Evolutionary conservation across 2,329 filamentous ascomycete genomes (phyloP), one percentile per base, ranked within the genome.

Genomic region (Rhynchosporium graminicola): DNA sequence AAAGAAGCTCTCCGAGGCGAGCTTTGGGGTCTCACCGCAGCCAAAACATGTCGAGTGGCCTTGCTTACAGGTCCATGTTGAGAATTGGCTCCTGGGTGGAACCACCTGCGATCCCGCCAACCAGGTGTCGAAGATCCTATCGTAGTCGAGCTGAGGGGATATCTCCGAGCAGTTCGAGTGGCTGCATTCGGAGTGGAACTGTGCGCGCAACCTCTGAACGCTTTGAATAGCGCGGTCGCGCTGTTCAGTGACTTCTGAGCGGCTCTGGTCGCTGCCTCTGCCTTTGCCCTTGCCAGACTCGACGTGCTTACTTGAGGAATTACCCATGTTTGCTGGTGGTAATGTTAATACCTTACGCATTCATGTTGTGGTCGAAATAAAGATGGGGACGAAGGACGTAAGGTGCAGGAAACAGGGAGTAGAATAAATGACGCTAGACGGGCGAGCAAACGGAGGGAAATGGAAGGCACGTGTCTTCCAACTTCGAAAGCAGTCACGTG

Each of bases 41-140:
- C 67, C 67, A 58, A 61, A 61, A 43, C 67, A 69, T 12, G 64
- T 69, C 26, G 48, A 48, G 33, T 57, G 43, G 2, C 60, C 59
- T 6, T 57, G 58, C 12, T 47, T 52, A 51, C 67, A 68, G 9
- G 33, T 31, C 13, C 62, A 42, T 12, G 43, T 48, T 10, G 63
- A 65, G n/a, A 68, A 47, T 29, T 63, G 60, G n/a, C 47, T 60
- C 20, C 36, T 50, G 5, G 67, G 67, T 46, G 67, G 67, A 38
- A 68, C 67, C 15, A 47, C 28, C 38, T 65, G 62, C 13, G 65
- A 57, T 29, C 64, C 61, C 10, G 52, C 52, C n/a, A 61, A 59
- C 67, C 67, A 68, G 5, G 52, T 20, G 12, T 67, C 60, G 47
- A 67, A 50, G 31, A 64, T 57, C 3, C 42, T 45, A 8, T 60